phyloP scores from a whole-genome alignment of 352 stramenopile genomes.

The Paralagenidium karlingii region DNA sequence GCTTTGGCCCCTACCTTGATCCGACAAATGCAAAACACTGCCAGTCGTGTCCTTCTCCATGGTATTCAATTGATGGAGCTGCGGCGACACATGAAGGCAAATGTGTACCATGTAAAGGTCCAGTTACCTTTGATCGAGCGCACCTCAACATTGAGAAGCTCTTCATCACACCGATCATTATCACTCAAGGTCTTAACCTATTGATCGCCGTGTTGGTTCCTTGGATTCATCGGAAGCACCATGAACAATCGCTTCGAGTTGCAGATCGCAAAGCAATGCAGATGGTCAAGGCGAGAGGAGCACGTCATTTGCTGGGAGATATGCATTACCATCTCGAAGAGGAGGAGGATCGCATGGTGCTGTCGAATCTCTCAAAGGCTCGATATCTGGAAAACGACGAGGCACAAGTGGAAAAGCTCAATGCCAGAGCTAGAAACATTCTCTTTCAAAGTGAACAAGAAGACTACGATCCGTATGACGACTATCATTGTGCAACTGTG shows the following conservation, averaged over 20 bases:
- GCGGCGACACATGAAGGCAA: conserved; percentile 24
- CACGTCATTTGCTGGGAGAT: conserved; percentile 39
- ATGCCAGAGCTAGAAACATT: conserved; percentile 52
- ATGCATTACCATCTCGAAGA: conserved; percentile 38
- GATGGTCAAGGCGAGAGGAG: conserved; percentile 50
- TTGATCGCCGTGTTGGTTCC: conserved; percentile 55
- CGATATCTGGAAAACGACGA: conserved; percentile 58
- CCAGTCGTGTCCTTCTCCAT: conserved; percentile 40
- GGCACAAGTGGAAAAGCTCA: conserved; percentile 43
- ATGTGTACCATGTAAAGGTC: conserved; percentile 53
- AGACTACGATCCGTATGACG: conserved; percentile 70
- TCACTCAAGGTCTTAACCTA: conserved; percentile 64
- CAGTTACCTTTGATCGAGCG: conserved; percentile 74
- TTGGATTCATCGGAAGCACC: conserved; percentile 61
- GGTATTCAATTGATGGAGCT: conserved; percentile 18
- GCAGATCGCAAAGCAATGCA: conserved; percentile 47
- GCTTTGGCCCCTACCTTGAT: conserved; percentile 67
- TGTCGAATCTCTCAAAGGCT: conserved; percentile 52
- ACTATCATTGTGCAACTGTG: conserved; percentile 70
- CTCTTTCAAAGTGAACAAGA: conserved; percentile 64
- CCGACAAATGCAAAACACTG: conserved; percentile 26
- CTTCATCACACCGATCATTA: conserved; percentile 74
- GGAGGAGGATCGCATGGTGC: too few relatives aligned
- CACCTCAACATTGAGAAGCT: conserved; percentile 68
- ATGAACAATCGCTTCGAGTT: conserved; percentile 37